Percentiles rank a stretch among this genome's conserved stretches.
Evolutionary conservation across 1,284 basidiomycete species (phyloP).

Genomic region (Farysia itapuensis): DNA sequence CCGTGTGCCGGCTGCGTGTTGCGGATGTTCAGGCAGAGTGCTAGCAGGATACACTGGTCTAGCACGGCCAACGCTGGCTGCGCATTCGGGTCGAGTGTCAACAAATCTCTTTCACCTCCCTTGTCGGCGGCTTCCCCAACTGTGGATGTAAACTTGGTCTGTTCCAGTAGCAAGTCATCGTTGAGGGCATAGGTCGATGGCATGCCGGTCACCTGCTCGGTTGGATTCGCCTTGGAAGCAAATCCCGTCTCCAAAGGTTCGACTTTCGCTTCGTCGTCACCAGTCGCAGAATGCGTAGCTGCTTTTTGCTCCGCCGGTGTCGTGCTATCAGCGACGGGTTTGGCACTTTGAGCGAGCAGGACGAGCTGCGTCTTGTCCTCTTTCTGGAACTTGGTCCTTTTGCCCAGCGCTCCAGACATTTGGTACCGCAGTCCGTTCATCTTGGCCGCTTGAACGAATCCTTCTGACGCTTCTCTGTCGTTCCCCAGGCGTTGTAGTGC

Average conservation of each 20-base stretch:
- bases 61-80: slow-evolving; percentile 67
- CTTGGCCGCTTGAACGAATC: slow-evolving; percentile 77
- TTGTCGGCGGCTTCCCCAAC: slow-evolving; percentile 63
- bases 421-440: slow-evolving; percentile 82
- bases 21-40: slow-evolving; percentile 55
- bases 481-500: slow-evolving; percentile 73
- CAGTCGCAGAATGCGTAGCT: not conserved
- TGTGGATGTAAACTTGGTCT: slow-evolving; percentile 76
- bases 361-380: slow-evolving; percentile 85
- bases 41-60: slow-evolving; percentile 55
- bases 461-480: slow-evolving; percentile 76
- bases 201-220: slow-evolving; percentile 50
- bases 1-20: slow-evolving; percentile 59
- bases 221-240: slow-evolving; percentile 36
- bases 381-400: slow-evolving; percentile 90
- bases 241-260: slow-evolving; percentile 29
- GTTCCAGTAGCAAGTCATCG: slow-evolving; percentile 94
- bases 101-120: slow-evolving; percentile 56
- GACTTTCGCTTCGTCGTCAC: slow-evolving; percentile 1
- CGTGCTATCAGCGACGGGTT: slow-evolving; percentile 37
- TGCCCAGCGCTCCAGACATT: slow-evolving; percentile 88
- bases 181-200: slow-evolving; percentile 84
- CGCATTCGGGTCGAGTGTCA: slow-evolving; percentile 73
- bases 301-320: slow-evolving; percentile 33
- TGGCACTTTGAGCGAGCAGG: slow-evolving; percentile 80